phyloP scores from a whole-genome alignment of 768 basidiomycete species.

The Punctularia strigosozonata region DNA sequence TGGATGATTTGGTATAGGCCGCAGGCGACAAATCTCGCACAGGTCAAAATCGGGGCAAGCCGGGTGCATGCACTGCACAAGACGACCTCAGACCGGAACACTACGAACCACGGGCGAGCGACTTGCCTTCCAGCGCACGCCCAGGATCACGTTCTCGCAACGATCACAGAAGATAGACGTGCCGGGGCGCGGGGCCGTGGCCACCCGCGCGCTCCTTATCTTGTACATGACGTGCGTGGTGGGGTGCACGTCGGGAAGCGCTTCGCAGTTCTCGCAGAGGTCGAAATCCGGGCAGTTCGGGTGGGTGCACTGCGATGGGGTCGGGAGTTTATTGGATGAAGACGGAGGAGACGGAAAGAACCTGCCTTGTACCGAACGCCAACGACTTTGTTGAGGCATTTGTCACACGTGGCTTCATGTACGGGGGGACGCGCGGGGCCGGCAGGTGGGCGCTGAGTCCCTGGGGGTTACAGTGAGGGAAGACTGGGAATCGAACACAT shows the following conservation, averaged over 20 bases:
- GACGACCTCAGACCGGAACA: no score
- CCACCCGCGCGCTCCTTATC: slow-evolving; percentile 47
- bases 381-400: slow-evolving; percentile 40
- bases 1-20: no score
- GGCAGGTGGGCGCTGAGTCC: slow-evolving; percentile 8
- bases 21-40: no score
- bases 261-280: slow-evolving; percentile 69
- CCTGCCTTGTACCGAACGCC: slow-evolving; percentile 67
- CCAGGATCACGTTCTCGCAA: no score
- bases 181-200: no score
- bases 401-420: slow-evolving; percentile 54
- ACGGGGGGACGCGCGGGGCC: no score
- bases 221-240: slow-evolving; percentile 62
- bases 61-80: no score
- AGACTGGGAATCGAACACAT: neutral
- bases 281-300: slow-evolving; percentile 70
- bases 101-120: no score
- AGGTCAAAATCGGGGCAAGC: no score
- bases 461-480: slow-evolving; percentile 9
- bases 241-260: slow-evolving; percentile 69
- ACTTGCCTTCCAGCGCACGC: no score
- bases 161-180: no score
- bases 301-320: slow-evolving; percentile 55
- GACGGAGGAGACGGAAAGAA: neutral
- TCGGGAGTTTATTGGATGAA: neutral